Percentiles rank a stretch among this genome's conserved stretches.
phyloP scores from a whole-genome alignment of 1,284 basidiomycete species.

The Mycosarcoma maydis region DNA sequence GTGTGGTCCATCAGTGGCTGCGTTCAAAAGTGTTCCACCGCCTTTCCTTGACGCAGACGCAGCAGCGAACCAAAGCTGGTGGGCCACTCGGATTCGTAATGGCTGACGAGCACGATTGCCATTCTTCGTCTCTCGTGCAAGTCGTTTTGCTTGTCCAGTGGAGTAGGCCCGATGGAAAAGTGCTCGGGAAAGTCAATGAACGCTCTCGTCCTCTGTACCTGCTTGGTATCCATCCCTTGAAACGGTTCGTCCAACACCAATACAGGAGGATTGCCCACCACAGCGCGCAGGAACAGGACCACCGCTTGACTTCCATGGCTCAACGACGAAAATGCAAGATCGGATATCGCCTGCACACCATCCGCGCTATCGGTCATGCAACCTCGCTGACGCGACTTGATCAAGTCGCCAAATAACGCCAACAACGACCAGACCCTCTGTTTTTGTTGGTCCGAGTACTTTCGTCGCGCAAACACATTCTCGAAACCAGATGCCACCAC shows the following conservation, averaged over 20 bases:
- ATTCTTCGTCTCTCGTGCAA: slow-evolving; percentile 17
- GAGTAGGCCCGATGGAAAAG: slow-evolving; percentile 12
- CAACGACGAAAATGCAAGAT: slow-evolving; percentile 32
- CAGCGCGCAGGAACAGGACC: slow-evolving; percentile 58
- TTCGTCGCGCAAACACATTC: slow-evolving; percentile 52
- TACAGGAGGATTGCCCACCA: slow-evolving; percentile 54
- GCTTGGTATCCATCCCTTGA: slow-evolving; percentile 60
- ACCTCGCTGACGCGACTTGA: slow-evolving; percentile 13
- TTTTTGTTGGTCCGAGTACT: slow-evolving; percentile 21
- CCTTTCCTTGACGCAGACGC: slow-evolving; percentile 47
- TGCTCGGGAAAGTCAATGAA: slow-evolving; percentile 46
- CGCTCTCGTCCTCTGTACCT: slow-evolving; percentile 41
- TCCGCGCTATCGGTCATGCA: not conserved
- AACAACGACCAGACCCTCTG: slow-evolving; percentile 36
- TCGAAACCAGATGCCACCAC: slow-evolving; percentile 60
- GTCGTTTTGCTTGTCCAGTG: slow-evolving; percentile 16
- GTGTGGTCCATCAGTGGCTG: too few species aligned
- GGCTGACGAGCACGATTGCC: slow-evolving; percentile 60
- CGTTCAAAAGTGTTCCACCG: slow-evolving; percentile 40
- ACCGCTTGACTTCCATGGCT: slow-evolving; percentile 59
- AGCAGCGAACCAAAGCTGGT: slow-evolving; percentile 47
- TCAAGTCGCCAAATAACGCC: slow-evolving; percentile 42
- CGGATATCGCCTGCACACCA: slow-evolving; percentile 19
- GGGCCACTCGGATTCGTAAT: slow-evolving; percentile 65
- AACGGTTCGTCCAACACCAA: slow-evolving; percentile 66